phyloP scores from a whole-genome alignment of 192 early-diverging fungal species.

The Podila epigama region DNA sequence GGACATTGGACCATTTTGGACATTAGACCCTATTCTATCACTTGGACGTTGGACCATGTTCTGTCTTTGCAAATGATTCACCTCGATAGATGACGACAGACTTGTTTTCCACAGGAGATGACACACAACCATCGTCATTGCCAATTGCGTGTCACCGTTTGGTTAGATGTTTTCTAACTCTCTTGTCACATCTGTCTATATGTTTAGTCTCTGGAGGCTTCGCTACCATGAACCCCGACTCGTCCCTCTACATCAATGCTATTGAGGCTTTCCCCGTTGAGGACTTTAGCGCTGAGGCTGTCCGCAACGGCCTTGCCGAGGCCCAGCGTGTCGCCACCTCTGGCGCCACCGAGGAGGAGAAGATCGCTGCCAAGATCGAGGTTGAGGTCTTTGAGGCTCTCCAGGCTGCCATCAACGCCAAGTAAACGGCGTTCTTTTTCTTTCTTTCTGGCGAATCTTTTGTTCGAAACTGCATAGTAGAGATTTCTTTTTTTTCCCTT shows the following conservation, averaged over 20 bases:
- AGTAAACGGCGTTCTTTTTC: slow-evolving; percentile 17
- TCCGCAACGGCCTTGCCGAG: slow-evolving; percentile 80
- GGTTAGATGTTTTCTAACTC: not conserved
- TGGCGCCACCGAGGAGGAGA: slow-evolving; percentile 76
- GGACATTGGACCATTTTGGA: too few relatives aligned
- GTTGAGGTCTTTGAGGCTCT: slow-evolving; percentile 90
- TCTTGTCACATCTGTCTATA: not conserved
- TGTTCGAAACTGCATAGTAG: not conserved
- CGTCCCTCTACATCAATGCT: slow-evolving; percentile 96
- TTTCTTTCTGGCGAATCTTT: too few relatives aligned
- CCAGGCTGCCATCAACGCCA: slow-evolving; percentile 69
- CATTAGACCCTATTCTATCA: too few relatives aligned
- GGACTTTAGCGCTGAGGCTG: slow-evolving; percentile 83
- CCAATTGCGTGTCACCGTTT: not conserved
- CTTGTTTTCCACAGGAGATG: too few relatives aligned
- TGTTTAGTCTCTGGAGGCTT: slow-evolving; percentile 93
- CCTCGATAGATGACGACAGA: too few relatives aligned
- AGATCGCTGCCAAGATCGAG: slow-evolving; percentile 85
- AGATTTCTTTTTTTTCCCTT: too few relatives aligned
- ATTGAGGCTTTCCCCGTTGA: slow-evolving; percentile 93
- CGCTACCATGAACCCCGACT: slow-evolving; percentile 96
- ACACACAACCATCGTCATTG: not conserved
- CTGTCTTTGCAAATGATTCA: too few relatives aligned
- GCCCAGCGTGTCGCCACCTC: slow-evolving; percentile 74
- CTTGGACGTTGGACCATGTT: too few relatives aligned